Percentiles rank a stretch among this genome's conserved stretches.
phyloP scores from a whole-genome alignment of 768 basidiomycete species.

The Flagelloscypha sp. region DNA sequence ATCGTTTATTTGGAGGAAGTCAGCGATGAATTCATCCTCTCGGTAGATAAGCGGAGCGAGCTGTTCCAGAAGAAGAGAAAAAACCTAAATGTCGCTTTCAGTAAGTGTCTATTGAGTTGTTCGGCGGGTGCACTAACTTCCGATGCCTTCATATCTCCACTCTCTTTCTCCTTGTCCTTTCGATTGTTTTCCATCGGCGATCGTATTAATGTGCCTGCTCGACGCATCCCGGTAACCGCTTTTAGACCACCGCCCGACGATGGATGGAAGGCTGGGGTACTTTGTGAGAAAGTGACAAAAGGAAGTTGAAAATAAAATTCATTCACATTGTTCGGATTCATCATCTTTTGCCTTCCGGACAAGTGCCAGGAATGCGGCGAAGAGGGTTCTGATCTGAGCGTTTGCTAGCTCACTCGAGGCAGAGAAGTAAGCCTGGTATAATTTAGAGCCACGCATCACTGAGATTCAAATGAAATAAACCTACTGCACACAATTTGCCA shows the following conservation, averaged over 20 bases:
- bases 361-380: constrained; percentile 47
- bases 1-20: constrained; percentile 90
- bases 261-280: constrained; percentile 36
- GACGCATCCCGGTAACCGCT: constrained; percentile 54
- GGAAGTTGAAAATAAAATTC: constrained; percentile 1
- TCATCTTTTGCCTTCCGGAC: constrained; percentile 68
- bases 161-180: constrained; percentile 47
- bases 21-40: constrained; percentile 83
- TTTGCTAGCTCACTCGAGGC: constrained; percentile 75
- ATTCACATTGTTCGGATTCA: constrained; percentile 61
- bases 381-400: constrained; percentile 68
- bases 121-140: constrained; percentile 41
- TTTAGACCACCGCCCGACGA: constrained; percentile 36
- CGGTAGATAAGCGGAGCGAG: constrained; percentile 66
- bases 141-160: constrained; percentile 55
- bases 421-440: constrained; percentile 78
- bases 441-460: constrained; percentile 3
- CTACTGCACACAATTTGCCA: constrained; percentile 81
- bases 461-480: constrained; percentile 19
- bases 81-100: constrained; percentile 50
- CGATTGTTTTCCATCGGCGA: constrained; percentile 60
- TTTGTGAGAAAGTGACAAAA: constrained; percentile 1
- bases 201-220: constrained; percentile 81
- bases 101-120: constrained; percentile 1
- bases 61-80: constrained; percentile 66